Evolutionary conservation across 202 grass and related monocot species (phyloP).

Genomic region (Setaria viridis): DNA sequence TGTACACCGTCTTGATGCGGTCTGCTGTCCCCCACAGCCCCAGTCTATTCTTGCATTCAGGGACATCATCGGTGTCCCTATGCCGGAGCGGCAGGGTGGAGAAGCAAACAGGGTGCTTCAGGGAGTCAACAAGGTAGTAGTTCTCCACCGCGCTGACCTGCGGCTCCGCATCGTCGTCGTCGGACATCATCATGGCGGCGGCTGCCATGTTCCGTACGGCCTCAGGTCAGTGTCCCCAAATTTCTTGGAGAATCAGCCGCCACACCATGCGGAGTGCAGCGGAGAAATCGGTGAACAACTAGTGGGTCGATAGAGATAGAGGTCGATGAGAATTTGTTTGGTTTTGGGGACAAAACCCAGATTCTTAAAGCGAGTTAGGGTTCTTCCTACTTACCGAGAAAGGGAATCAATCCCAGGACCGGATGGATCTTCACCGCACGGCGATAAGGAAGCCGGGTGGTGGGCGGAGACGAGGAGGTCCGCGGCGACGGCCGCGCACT

Average conservation of each 20-base stretch:
- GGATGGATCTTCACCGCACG: background rate
- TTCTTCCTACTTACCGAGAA: conserved; percentile 7
- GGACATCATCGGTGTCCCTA: background rate
- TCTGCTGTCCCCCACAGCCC: conserved; percentile 57
- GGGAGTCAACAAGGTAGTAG: conserved; percentile 56
- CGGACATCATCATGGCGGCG: conserved; percentile 45
- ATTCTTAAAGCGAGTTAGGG: conserved; percentile 2
- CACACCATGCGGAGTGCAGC: background rate
- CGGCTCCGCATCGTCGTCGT: conserved; percentile 50
- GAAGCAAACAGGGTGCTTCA: conserved; percentile 48
- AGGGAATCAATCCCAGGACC: background rate
- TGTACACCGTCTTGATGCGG: conserved; percentile 54
- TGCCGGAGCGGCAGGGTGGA: conserved; percentile 49
- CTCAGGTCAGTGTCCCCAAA: conserved; percentile 14
- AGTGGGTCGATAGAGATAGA: background rate
- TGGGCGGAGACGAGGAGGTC: background rate
- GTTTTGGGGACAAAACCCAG: background rate
- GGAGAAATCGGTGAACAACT: background rate
- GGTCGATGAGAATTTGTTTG: background rate
- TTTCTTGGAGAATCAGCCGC: background rate
- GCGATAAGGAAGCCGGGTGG: background rate
- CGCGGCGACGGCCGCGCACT: background rate
- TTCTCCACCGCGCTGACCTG: conserved; percentile 38
- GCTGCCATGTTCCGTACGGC: background rate
- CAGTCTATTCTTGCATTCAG: conserved; percentile 19